Conservation (phyloP, 2,329 filamentous ascomycete species). For the Ophiobolus disseminans region DNA sequence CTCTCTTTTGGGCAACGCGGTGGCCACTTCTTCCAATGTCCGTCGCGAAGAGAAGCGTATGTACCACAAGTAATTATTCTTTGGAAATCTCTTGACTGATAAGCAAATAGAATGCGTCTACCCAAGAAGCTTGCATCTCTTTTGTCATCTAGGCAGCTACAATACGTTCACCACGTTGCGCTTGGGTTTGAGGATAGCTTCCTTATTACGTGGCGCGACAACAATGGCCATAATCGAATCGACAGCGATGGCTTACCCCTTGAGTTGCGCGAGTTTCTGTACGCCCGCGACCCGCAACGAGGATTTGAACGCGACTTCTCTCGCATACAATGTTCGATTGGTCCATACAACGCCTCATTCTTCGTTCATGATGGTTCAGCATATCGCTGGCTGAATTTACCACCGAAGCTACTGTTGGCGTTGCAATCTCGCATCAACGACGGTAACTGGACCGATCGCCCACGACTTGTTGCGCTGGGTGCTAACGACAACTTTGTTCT, state of each 20-base stretch:
- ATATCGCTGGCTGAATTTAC: slow-evolving; percentile 45
- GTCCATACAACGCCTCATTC: slow-evolving; percentile 44
- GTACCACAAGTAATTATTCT: slow-evolving; percentile 1
- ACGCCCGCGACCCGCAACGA: slow-evolving; percentile 20
- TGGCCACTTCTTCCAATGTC: slow-evolving; percentile 43
- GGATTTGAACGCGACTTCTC: slow-evolving; percentile 29
- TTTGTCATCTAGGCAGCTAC: slow-evolving; percentile 31
- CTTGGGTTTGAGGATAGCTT: slow-evolving; percentile 45
- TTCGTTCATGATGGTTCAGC: slow-evolving; percentile 36
- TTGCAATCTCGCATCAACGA: slow-evolving; percentile 37
- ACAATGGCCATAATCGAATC: slow-evolving; percentile 30
- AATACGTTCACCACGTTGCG: slow-evolving; percentile 38
- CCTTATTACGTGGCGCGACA: slow-evolving; percentile 43
- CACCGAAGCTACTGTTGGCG: slow-evolving; percentile 27
- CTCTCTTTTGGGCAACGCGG: slow-evolving; percentile 47
- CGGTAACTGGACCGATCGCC: slow-evolving; percentile 39
- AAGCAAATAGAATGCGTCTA: slow-evolving; percentile 28
- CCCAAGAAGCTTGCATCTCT: slow-evolving; percentile 35
- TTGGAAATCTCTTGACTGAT: neutral
- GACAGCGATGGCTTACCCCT: slow-evolving; percentile 33
- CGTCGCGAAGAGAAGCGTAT: slow-evolving; percentile 37
- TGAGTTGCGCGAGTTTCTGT: slow-evolving; percentile 36
- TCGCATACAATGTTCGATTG: slow-evolving; percentile 36
- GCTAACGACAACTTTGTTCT: slow-evolving; percentile 38
- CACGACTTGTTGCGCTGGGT: slow-evolving; percentile 43